phyloP scores from a whole-genome alignment of 495 filamentous ascomycete genomes.

The Cladorrhinum samala region DNA sequence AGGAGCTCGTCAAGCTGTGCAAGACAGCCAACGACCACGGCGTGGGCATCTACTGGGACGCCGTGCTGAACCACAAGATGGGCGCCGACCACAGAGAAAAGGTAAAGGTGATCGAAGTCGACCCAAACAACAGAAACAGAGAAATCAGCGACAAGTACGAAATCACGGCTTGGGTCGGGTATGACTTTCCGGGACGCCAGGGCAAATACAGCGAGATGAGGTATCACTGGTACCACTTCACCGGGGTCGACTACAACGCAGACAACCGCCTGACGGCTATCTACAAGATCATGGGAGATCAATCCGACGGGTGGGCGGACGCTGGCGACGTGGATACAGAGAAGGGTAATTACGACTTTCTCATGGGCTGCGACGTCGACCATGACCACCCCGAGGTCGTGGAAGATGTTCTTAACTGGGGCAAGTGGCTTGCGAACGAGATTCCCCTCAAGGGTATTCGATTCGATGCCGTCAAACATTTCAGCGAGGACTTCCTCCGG shows the following conservation, averaged over 20 bases:
- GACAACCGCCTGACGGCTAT: conserved; percentile 53
- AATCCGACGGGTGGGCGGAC: conserved; percentile 56
- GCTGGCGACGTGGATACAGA: conserved; percentile 52
- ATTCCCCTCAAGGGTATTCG: conserved; percentile 60
- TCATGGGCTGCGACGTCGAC: conserved; percentile 64
- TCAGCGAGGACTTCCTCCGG: conserved; percentile 56
- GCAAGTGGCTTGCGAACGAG: conserved; percentile 55
- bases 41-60: conserved; percentile 65
- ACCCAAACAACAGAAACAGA: conserved; percentile 51
- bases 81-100: conserved; percentile 58
- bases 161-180: conserved; percentile 64
- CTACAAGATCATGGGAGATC: conserved; percentile 58
- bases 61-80: conserved; percentile 72
- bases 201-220: conserved; percentile 55
- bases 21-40: conserved; percentile 44
- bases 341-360: conserved; percentile 57
- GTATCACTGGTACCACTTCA: conserved; percentile 68
- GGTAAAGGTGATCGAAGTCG: conserved; percentile 56
- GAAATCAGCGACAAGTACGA: conserved; percentile 53
- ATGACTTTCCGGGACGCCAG: conserved; percentile 56
- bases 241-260: conserved; percentile 62
- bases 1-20: conserved; percentile 52
- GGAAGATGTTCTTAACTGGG: conserved; percentile 61
- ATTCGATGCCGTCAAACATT: conserved; percentile 72
- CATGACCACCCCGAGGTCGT: conserved; percentile 59